A percentile compares a stretch with the other conserved stretches of the same genome.
Conservation (phyloP, 441 rosid species). For the Pelargonium australe region DNA sequence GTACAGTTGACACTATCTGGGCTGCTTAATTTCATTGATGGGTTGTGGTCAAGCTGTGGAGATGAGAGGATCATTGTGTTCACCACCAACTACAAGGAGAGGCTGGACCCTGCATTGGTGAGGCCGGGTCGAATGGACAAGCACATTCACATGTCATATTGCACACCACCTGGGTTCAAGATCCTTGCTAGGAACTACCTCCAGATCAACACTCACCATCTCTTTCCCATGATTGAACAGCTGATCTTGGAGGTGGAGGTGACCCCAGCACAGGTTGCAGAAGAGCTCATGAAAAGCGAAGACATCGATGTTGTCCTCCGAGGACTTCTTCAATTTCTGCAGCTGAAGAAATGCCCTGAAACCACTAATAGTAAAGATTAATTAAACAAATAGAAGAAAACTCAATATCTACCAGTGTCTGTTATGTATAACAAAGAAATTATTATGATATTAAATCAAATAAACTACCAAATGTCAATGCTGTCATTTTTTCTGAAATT, state of each 20-base stretch:
- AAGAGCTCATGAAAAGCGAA: constrained; percentile 11
- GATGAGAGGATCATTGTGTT: constrained; percentile 63
- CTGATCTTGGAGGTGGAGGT: constrained; percentile 27
- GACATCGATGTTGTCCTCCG: neutral
- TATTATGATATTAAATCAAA: too few species aligned
- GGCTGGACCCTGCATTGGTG: constrained; percentile 53
- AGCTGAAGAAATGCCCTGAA: constrained; percentile 7
- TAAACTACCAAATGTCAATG: too few species aligned
- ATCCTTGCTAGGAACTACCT: constrained; percentile 49
- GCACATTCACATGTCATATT: constrained; percentile 76
- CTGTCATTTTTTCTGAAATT: too few species aligned
- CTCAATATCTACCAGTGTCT: neutral
- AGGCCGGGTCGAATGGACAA: constrained; percentile 74
- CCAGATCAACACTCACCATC: constrained; percentile 30
- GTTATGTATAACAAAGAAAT: too few species aligned
- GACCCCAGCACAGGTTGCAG: constrained; percentile 37
- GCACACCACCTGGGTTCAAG: constrained; percentile 47
- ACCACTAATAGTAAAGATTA: neutral
- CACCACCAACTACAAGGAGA: constrained; percentile 59
- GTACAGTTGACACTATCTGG: constrained; percentile 47
- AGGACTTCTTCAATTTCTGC: constrained; percentile 5
- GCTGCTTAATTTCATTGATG: constrained; percentile 57
- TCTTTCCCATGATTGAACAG: constrained; percentile 37
- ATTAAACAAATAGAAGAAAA: neutral
- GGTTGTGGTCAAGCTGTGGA: constrained; percentile 73